Percentiles rank a stretch among this genome's conserved stretches.
Conservation (phyloP, 2,329 filamentous ascomycete species). For the Lomentospora prolificans region DNA sequence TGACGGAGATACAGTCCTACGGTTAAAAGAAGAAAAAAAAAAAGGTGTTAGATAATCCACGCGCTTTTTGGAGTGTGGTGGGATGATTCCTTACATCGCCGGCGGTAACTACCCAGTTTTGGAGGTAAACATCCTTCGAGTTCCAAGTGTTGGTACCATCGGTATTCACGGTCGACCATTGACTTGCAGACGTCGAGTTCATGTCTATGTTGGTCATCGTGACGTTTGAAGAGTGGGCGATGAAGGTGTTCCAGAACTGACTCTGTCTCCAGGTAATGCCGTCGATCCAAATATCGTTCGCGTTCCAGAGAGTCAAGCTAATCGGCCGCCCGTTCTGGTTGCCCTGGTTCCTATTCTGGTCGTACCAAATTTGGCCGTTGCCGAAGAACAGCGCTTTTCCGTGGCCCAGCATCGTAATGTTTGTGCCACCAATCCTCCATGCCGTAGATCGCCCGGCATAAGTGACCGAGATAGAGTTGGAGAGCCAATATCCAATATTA, state of each 20-base stretch:
- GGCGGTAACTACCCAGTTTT: constrained; percentile 38
- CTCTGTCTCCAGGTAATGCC: constrained; percentile 42
- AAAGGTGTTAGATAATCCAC: constrained; percentile 29
- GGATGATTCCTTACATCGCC: constrained; percentile 39
- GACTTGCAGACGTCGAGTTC: constrained; percentile 33
- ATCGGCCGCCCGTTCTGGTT: constrained; percentile 34
- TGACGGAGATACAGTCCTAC: constrained; percentile 43
- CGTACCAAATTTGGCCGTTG: constrained; percentile 52
- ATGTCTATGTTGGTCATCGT: constrained; percentile 41
- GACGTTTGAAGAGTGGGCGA: constrained; percentile 36
- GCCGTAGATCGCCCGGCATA: constrained; percentile 47
- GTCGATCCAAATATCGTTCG: constrained; percentile 26
- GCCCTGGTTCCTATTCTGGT: constrained; percentile 29
- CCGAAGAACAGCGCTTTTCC: constrained; percentile 45
- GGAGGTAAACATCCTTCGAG: constrained; percentile 40
- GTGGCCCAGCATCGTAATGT: constrained; percentile 37
- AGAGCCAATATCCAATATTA: constrained; percentile 39
- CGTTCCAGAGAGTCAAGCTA: constrained; percentile 14
- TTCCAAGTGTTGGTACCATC: constrained; percentile 41
- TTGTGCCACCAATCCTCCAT: constrained; percentile 43
- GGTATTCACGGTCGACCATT: constrained; percentile 26
- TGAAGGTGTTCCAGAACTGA: constrained; percentile 52
- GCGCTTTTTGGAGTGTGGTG: no score
- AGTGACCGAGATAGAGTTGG: constrained; percentile 37
- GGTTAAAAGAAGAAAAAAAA: constrained; percentile 33